phyloP scores from a whole-genome alignment of 2,329 filamentous ascomycete species.

The Aspergillus caelatus region DNA sequence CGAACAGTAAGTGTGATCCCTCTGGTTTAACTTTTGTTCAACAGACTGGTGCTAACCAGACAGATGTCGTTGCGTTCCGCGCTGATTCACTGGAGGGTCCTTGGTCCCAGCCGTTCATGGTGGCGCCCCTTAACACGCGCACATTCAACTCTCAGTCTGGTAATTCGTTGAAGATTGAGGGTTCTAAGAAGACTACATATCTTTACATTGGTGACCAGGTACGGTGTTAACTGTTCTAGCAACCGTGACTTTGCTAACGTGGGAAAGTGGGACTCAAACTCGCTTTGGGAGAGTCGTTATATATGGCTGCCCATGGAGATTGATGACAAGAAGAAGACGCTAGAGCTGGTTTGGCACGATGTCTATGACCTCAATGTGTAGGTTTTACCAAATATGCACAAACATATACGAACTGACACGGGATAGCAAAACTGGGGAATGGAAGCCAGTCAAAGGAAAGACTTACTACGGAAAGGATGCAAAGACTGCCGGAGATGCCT shows the following conservation, averaged over 20 bases:
- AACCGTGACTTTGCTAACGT: neutral
- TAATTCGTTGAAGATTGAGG: conserved; percentile 52
- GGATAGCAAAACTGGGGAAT: conserved; percentile 50
- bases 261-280: conserved; percentile 56
- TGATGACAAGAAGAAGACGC: conserved; percentile 55
- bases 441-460: conserved; percentile 50
- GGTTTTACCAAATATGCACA: too few relatives aligned
- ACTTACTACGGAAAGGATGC: conserved; percentile 53
- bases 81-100: conserved; percentile 55
- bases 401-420: too few relatives aligned
- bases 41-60: neutral
- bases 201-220: conserved; percentile 53
- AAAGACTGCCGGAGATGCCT: conserved; percentile 50
- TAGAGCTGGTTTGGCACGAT: conserved; percentile 57
- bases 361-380: conserved; percentile 60
- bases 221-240: neutral
- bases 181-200: conserved; percentile 53
- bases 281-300: conserved; percentile 60
- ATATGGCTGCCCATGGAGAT: conserved; percentile 60
- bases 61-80: conserved; percentile 59
- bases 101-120: conserved; percentile 59
- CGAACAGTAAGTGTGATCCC: conserved; percentile 49
- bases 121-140: conserved; percentile 54
- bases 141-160: conserved; percentile 59
- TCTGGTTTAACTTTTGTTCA: neutral